Base-by-base conservation (phyloP, 179 eudicot species). In the Carnegiea gigantea region DNA sequence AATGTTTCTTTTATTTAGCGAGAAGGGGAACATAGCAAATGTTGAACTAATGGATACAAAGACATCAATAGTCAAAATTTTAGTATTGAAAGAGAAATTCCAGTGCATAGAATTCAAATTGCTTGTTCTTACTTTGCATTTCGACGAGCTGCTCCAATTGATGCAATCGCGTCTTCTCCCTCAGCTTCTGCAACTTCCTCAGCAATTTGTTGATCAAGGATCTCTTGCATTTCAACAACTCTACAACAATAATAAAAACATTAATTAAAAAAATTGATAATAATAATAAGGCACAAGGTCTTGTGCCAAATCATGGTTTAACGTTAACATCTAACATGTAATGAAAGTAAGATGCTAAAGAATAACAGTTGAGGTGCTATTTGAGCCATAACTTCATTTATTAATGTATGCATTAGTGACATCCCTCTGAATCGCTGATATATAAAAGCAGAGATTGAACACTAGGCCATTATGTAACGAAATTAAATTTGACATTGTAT, bases 141-240 rank as follows among this genome's bases (percentile, higher is more conserved):
- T 89, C 95, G 92, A 70, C 94, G 93, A 78, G 94, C 94, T 88
- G 91, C 94, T 85, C 95, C 93, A 79, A 95, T 82, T 46, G 98
- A 87, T 73, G 92, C 90, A 92, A 95, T 90, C 59, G 94, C 96
- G 79, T 91, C 98, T 85, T 83, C 93, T 81, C 98, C 98, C 85
- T 92, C 97, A 15, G 99, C 99, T 89, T 94, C 99, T 64, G 99
- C 97, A 70, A 97, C 99, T 91, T 95, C 99, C 90, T 92, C 97
- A 30, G 97, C 97, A 84, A 95, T 89, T 85, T 95, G 97, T 73
- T 92, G 90, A 90, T 95, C 99, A 77, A 94, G 91, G 79, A 92
- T 89, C 88, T 95, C 99, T 92, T 95, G 99, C 99, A 95, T 95
- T 90, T 95, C 99, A 85, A 95, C 97, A 73, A 95, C 99, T 92